Base-by-base conservation (phyloP, 805 yeast genomes). In the Candida ovalis region DNA sequence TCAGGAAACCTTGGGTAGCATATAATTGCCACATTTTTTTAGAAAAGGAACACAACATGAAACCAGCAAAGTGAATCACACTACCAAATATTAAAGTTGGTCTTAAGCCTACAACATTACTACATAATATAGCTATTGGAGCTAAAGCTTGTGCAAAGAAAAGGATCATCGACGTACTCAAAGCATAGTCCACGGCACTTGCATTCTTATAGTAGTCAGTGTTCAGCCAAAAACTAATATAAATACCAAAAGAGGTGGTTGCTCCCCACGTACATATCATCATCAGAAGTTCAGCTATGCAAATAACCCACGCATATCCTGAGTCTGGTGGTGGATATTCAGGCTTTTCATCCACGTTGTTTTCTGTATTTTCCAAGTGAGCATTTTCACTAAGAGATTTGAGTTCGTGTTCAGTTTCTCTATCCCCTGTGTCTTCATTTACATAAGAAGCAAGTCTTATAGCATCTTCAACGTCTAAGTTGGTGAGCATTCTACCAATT, bases 261-360 rank as follows among this genome's bases (percentile, higher is more conserved):
- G 81, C 73, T 5, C 90, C 90, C 88, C 89, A 84, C 0, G 86
- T 76, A 23, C 76, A 64, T 49, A 80, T 61, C 19, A 75, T 47
- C 40, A 74, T 67, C 0, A 75, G 70, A 33, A 78, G 72, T 25
- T 73, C 49, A 12, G 76, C 73, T 12, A 76, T 68, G 27, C 59
- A 54, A 8, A 56, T 32, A 0, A 79, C 76, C 86, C 87, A 82
- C 3, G 82, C 84, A 53, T 81, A 81, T 0, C 87, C 87, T 17
- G 79, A 79, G 58, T 72, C 60, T n/a, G 36, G 43, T 3, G 53
- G 60, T 2, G 74, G 57, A 19, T 39, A 36, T 78, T 86, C 7
- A 74, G 76, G 0, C 13, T 43, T 43, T 23, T 43, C 45, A 18
- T 18, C 33, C 10, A 28, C 33, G 27, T 42, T 49, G 15, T 41